Base-by-base conservation (phyloP, 441 rosid species). In the Codiaeum variegatum region DNA sequence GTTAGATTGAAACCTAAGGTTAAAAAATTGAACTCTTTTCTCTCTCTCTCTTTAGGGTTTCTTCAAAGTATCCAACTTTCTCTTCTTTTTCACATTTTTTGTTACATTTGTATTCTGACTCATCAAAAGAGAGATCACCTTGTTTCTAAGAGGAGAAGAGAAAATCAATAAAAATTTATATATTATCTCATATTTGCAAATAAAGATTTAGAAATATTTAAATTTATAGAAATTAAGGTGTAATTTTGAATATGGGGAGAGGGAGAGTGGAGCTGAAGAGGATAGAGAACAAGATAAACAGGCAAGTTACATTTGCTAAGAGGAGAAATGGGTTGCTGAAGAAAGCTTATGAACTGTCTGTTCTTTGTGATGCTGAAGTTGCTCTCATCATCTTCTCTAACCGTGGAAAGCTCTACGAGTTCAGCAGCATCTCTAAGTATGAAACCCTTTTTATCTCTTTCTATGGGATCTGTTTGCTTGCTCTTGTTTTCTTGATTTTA, bases 261-360 rank as follows among this genome's bases (percentile, higher is more conserved):
- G 96, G 96, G 47, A 88, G 91, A 83, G 96, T 92, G 61, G 96
- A 92, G 85, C 70, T 92, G 87, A 92, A 90, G 90, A 88, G 96
- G 86, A 92, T 92, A 79, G 97, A 90, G 87, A 92, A 92, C 87
- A 92, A 92, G 83, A 92, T 90, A 81, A 92, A 90, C 91, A 88
- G 96, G 79, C 96, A 92, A 80, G 97, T 92, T 58, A 92, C 97
- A 2, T 92, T 92, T 79, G 91, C 97, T 0, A 90, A 92, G 89
- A 90, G 97, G 71, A 89, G 97, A 74, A 90, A 89, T 81, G 97
- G 96, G 51, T 52, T 92, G 80, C 71, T 92, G 82, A 92, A 92
- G 89, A 92, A 92, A 84, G 96, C 97, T 75, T 88, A 92, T 62
- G 97, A 92, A 78, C 82, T 90, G 23, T 90, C 96, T 38, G 92